phyloP scores from a whole-genome alignment of 306 rosid genomes.

The Gynostemma pentaphyllum region DNA sequence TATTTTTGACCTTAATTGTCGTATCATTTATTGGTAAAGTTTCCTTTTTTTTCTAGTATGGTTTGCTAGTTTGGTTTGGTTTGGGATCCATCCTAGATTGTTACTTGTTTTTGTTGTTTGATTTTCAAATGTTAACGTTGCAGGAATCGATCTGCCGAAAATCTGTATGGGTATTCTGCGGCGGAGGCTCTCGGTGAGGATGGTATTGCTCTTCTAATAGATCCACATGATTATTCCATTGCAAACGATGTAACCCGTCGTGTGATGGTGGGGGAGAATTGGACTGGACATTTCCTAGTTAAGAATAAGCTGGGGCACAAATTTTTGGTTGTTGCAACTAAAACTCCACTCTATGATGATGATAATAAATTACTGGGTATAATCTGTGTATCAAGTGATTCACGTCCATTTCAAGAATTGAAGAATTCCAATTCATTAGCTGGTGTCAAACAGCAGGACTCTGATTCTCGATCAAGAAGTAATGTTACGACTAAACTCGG shows the following conservation, averaged over 20 bases:
- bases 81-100: neutral
- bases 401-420: constrained; percentile 50
- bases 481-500: constrained; percentile 51
- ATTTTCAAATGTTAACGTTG: constrained; percentile 14
- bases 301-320: constrained; percentile 67
- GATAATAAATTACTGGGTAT: constrained; percentile 57
- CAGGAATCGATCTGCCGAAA: constrained; percentile 95
- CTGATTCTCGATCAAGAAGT: constrained; percentile 40
- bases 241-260: constrained; percentile 43
- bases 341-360: constrained; percentile 80
- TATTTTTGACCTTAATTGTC: constrained; percentile 61
- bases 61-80: no score
- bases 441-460: constrained; percentile 20
- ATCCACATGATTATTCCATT: constrained; percentile 35
- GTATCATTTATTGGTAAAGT: constrained; percentile 62
- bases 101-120: neutral
- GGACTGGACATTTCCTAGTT: constrained; percentile 84
- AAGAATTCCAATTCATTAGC: constrained; percentile 26
- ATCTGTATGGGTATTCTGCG: constrained; percentile 64
- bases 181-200: constrained; percentile 75
- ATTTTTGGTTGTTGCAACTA: constrained; percentile 38
- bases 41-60: neutral
- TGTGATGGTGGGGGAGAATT: constrained; percentile 66
- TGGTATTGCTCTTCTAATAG: constrained; percentile 51
- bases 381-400: constrained; percentile 68